Conservation (phyloP, 148 eudicot species). For the Vaccinium vitisidaea region DNA sequence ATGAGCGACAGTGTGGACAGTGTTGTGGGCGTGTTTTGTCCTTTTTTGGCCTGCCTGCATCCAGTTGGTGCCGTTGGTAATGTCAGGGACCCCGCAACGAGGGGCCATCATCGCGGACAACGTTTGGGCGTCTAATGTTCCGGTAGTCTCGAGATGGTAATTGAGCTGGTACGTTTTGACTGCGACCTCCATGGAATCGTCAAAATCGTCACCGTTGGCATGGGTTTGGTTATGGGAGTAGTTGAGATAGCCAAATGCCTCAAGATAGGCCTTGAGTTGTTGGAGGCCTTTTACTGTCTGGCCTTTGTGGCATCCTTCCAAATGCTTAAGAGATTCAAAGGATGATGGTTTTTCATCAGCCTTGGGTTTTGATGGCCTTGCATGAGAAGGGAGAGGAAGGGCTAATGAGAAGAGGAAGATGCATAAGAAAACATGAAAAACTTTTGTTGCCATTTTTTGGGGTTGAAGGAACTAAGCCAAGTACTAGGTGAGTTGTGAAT, state of each 20-base stretch:
- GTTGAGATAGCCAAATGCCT: slow-evolving; percentile 23
- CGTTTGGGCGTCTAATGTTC: slow-evolving; percentile 21
- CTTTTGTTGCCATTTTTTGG: neutral
- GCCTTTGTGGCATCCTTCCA: slow-evolving; percentile 30
- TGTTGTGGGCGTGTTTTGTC: neutral
- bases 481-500: neutral
- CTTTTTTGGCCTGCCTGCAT: slow-evolving; percentile 6
- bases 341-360: slow-evolving; percentile 1
- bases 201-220: slow-evolving; percentile 18
- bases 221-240: neutral
- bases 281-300: slow-evolving; percentile 12
- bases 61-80: slow-evolving; percentile 12
- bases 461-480: neutral
- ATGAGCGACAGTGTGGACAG: slow-evolving; percentile 21
- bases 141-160: slow-evolving; percentile 23
- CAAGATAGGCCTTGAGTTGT: slow-evolving; percentile 27
- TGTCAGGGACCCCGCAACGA: slow-evolving; percentile 30
- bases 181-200: slow-evolving; percentile 25
- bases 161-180: slow-evolving; percentile 25
- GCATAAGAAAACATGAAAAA: neutral
- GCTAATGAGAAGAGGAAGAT: neutral
- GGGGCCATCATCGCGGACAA: slow-evolving; percentile 27
- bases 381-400: neutral
- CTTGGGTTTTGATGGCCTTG: neutral
- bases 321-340: slow-evolving; percentile 22